Conservation (phyloP, 108 stramenopile genomes). For the Pseudonitzschia multistriata region DNA sequence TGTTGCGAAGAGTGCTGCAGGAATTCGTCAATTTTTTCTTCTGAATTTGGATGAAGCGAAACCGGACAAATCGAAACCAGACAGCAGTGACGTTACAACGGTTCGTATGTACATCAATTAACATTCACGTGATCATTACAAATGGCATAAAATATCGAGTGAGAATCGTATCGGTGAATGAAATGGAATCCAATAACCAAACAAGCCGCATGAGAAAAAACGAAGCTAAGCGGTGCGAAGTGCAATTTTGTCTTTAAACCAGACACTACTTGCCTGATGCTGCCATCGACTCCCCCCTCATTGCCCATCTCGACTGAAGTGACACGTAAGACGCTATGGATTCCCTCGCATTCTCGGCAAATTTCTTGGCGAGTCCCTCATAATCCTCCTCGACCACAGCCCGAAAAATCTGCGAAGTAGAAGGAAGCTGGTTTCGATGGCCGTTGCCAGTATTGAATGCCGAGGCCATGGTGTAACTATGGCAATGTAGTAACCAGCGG, state of each 20-base stretch:
- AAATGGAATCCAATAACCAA: too few relatives aligned
- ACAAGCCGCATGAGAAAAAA: too few relatives aligned
- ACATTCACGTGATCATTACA: constrained; percentile 1
- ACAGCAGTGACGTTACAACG: neutral
- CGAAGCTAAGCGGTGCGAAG: too few relatives aligned
- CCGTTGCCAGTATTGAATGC: neutral
- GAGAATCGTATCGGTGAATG: too few relatives aligned
- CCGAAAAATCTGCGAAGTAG: constrained; percentile 33
- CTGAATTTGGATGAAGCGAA: constrained; percentile 13
- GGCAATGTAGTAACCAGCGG: neutral
- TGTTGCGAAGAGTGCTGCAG: constrained; percentile 16
- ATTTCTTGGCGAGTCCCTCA: constrained; percentile 51
- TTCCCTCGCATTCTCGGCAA: constrained; percentile 41
- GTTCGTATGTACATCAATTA: too few relatives aligned
- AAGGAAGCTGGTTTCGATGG: neutral
- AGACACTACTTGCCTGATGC: constrained; percentile 18
- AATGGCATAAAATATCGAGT: too few relatives aligned
- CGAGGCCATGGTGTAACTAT: neutral
- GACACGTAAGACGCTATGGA: constrained; percentile 34
- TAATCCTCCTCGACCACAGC: constrained; percentile 54
- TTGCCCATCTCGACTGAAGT: constrained; percentile 36
- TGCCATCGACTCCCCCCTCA: constrained; percentile 24
- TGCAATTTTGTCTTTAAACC: neutral
- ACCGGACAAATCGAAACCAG: neutral
- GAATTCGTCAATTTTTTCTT: constrained; percentile 48